Evolutionary conservation across 495 filamentous ascomycete genomes (phyloP), one percentile per base, ranked within the genome.

Genomic region (Neurospora hispaniola): DNA sequence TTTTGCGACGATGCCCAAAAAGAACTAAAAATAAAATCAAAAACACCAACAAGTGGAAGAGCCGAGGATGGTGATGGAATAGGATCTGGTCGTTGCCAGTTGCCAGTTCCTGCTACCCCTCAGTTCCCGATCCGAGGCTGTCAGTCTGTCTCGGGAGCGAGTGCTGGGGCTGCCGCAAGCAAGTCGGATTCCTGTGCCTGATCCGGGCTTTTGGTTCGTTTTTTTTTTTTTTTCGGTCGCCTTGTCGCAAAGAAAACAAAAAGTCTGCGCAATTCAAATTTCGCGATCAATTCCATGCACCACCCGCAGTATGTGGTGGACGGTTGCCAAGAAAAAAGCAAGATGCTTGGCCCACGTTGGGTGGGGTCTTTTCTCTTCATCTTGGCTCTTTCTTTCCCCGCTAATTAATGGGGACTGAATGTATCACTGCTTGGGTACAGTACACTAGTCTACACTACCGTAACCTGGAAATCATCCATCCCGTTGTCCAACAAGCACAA

Each of bases 1-100:
- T 46, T 69, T 70, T 62, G 42, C 42, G 70, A 48, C 62, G 73
- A 44, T 73, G 2, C 46, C n/a, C 23, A n/a, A n/a, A 46, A 44
- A 23, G 1, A 23, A 48, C 23, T 31, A 31, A 31, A 2, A 2
- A 31, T 31, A 31, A 31, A 31, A 31, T 31, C 1, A 2, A 31
- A 4, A 48, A 11, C n/a, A 48, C 9, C 46, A 54, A 54, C n/a
- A 54, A 59, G 48, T 27, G 48, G 20, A 27, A 14, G 20, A 23
- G 48, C 14, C 48, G 20, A 31, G 7, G 48, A 27, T 16, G 48
- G 20, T 27, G 48, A 31, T 10, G 40, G 40, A 41, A 69, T 72
- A 73, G 69, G 59, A 62, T 71, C 72, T 62, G 39, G 39, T 39
- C 39, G 6, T 9, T 38, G 35, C 35, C 35, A 38, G 46, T 54